Conservation (phyloP, 2,329 filamentous ascomycete genomes). For the Colletotrichum godetiae region DNA sequence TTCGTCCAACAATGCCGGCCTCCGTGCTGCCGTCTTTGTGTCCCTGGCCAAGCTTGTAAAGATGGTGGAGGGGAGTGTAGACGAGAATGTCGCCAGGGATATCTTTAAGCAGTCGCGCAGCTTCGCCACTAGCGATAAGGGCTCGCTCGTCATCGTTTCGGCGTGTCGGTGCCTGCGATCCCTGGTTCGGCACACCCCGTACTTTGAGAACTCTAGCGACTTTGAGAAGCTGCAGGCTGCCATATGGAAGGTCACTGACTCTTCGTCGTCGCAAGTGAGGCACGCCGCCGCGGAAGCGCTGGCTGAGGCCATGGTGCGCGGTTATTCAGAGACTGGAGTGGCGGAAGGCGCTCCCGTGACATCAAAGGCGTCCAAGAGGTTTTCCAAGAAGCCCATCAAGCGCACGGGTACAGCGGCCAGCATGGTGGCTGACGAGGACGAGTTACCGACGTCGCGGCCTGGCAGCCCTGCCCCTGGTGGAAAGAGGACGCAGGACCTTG, state of each 20-base stretch:
- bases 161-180: slow-evolving; percentile 84
- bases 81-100: slow-evolving; percentile 87
- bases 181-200: slow-evolving; percentile 77
- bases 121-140: slow-evolving; percentile 83
- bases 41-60: slow-evolving; percentile 80
- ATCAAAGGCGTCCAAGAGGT: slow-evolving; percentile 73
- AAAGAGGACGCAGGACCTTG: slow-evolving; percentile 78
- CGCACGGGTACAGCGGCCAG: slow-evolving; percentile 70
- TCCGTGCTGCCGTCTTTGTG: slow-evolving; percentile 82
- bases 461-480: slow-evolving; percentile 77
- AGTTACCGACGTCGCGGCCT: slow-evolving; percentile 68
- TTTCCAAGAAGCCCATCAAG: slow-evolving; percentile 69
- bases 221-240: slow-evolving; percentile 88
- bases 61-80: slow-evolving; percentile 81
- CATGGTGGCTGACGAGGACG: slow-evolving; percentile 78
- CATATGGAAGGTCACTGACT: slow-evolving; percentile 89
- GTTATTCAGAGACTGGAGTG: slow-evolving; percentile 73
- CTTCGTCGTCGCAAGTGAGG: slow-evolving; percentile 77
- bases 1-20: slow-evolving; percentile 81
- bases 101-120: slow-evolving; percentile 92
- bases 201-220: slow-evolving; percentile 89
- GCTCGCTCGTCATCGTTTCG: slow-evolving; percentile 80
- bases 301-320: slow-evolving; percentile 84
- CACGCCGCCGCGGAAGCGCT: slow-evolving; percentile 89
- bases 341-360: slow-evolving; percentile 58